Evolutionary conservation across 352 stramenopile genomes (phyloP).

Genomic region (Phytophthora pisi): DNA sequence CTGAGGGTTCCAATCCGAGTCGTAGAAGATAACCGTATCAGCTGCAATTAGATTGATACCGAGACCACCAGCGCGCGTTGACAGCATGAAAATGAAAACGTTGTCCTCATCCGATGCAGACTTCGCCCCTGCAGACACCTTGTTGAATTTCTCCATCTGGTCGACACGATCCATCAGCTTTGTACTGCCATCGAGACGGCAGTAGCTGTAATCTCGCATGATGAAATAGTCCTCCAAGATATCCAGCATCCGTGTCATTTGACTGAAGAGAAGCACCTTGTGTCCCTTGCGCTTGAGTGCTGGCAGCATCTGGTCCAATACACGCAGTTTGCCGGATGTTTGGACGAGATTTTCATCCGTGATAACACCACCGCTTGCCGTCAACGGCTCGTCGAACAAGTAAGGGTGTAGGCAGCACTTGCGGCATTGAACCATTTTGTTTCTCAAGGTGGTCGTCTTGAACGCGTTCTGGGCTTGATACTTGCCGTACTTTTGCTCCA

Average conservation of each 20-base stretch:
- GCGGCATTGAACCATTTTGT: slow-evolving; percentile 81
- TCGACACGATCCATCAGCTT: slow-evolving; percentile 92
- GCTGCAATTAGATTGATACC: slow-evolving; percentile 97
- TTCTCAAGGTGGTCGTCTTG: slow-evolving; percentile 63
- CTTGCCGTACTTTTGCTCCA: slow-evolving; percentile 83
- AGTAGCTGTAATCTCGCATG: slow-evolving; percentile 92
- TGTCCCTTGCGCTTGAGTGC: slow-evolving; percentile 95
- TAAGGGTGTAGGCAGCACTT: slow-evolving; percentile 92
- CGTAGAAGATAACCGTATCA: slow-evolving; percentile 97
- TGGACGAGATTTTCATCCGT: slow-evolving; percentile 92
- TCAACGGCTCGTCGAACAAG: slow-evolving; percentile 85
- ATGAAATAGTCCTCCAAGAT: slow-evolving; percentile 97
- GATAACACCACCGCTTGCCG: slow-evolving; percentile 51
- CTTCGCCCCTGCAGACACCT: slow-evolving; percentile 35
- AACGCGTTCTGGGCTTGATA: slow-evolving; percentile 52
- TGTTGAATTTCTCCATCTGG: slow-evolving; percentile 98
- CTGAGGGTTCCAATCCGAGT: slow-evolving; percentile 99
- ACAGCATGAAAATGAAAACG: slow-evolving; percentile 86
- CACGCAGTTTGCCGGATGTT: slow-evolving; percentile 96
- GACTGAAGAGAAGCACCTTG: slow-evolving; percentile 98
- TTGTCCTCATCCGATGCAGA: slow-evolving; percentile 44
- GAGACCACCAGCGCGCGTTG: slow-evolving; percentile 94
- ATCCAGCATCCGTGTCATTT: slow-evolving; percentile 98
- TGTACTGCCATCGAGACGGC: slow-evolving; percentile 96
- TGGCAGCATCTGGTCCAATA: slow-evolving; percentile 98